Conservation (phyloP, 2,329 filamentous ascomycete genomes). For the Geosmithia putterillii region DNA sequence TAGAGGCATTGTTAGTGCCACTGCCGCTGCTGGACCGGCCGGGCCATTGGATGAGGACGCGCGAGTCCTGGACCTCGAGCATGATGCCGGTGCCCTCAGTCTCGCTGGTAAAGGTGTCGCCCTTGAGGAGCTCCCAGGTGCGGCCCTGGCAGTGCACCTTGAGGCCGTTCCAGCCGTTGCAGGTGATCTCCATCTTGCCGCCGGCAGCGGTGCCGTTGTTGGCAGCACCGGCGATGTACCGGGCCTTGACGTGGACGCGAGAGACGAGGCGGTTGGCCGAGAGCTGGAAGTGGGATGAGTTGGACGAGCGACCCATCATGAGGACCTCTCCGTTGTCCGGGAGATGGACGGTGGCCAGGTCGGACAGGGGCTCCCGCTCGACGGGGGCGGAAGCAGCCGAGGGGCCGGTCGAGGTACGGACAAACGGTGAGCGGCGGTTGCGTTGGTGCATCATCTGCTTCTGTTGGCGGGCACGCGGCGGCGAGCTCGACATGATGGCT, state of each 20-base stretch:
- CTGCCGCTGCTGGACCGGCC: slow-evolving; percentile 28
- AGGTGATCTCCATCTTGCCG: slow-evolving; percentile 68
- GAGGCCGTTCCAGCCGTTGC: slow-evolving; percentile 90
- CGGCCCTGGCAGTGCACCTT: slow-evolving; percentile 85
- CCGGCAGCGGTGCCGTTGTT: slow-evolving; percentile 43
- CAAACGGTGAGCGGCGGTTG: slow-evolving; percentile 25
- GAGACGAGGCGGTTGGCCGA: slow-evolving; percentile 88
- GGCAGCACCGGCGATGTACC: slow-evolving; percentile 56
- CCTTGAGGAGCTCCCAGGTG: slow-evolving; percentile 76
- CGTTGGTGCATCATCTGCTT: background rate
- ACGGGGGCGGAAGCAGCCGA: slow-evolving; percentile 26
- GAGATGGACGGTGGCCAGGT: slow-evolving; percentile 73
- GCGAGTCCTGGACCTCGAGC: slow-evolving; percentile 86
- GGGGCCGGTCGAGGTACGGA: slow-evolving; percentile 33
- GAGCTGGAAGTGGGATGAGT: slow-evolving; percentile 89
- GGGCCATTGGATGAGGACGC: slow-evolving; percentile 85
- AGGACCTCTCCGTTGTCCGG: slow-evolving; percentile 70
- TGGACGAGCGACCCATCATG: slow-evolving; percentile 85
- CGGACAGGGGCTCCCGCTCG: slow-evolving; percentile 71
- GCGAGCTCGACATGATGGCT: slow-evolving; percentile 79
- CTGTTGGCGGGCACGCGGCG: slow-evolving; percentile 32
- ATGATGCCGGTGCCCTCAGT: slow-evolving; percentile 84
- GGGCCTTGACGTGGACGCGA: slow-evolving; percentile 81
- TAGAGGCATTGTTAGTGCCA: slow-evolving; percentile 8
- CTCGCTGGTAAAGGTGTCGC: slow-evolving; percentile 81